Evolutionary conservation across 2,329 filamentous ascomycete species (phyloP).

Genomic region (Penicillium freii): DNA sequence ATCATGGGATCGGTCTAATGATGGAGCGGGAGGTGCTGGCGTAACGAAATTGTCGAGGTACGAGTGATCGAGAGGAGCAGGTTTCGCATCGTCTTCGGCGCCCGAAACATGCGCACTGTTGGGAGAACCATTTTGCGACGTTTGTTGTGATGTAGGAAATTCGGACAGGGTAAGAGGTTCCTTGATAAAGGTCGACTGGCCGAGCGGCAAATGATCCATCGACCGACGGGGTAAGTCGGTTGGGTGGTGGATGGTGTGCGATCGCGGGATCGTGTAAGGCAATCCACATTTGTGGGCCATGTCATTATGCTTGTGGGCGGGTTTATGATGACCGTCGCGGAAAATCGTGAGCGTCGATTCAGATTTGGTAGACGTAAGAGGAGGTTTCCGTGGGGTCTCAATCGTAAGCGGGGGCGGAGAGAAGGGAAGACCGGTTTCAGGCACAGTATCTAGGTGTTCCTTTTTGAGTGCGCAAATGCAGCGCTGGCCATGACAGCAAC

Average conservation of each 20-base stretch:
- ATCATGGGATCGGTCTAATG: conserved; percentile 27
- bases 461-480: conserved; percentile 62
- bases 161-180: conserved; percentile 28
- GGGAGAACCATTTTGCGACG: conserved; percentile 46
- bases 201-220: conserved; percentile 51
- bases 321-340: conserved; percentile 64
- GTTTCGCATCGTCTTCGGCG: conserved; percentile 25
- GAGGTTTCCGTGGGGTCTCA: conserved; percentile 53
- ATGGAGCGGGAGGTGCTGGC: conserved; percentile 17
- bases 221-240: conserved; percentile 51
- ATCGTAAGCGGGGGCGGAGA: conserved; percentile 39
- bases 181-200: conserved; percentile 32
- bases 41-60: conserved; percentile 32
- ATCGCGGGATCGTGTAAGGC: conserved; percentile 61
- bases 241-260: conserved; percentile 50
- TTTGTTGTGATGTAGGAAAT: conserved; percentile 17
- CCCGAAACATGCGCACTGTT: conserved; percentile 35
- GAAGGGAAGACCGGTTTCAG: conserved; percentile 46
- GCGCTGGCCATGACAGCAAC: conserved; percentile 59
- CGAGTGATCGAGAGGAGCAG: conserved; percentile 32
- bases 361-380: conserved; percentile 57
- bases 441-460: conserved; percentile 53
- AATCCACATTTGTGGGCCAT: conserved; percentile 61
- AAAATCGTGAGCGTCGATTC: conserved; percentile 61
- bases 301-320: conserved; percentile 63